A percentile compares a stretch with the other conserved stretches of the same genome.
Conservation (phyloP, 2,329 filamentous ascomycete species). For the Clarireedia monteithiana region DNA sequence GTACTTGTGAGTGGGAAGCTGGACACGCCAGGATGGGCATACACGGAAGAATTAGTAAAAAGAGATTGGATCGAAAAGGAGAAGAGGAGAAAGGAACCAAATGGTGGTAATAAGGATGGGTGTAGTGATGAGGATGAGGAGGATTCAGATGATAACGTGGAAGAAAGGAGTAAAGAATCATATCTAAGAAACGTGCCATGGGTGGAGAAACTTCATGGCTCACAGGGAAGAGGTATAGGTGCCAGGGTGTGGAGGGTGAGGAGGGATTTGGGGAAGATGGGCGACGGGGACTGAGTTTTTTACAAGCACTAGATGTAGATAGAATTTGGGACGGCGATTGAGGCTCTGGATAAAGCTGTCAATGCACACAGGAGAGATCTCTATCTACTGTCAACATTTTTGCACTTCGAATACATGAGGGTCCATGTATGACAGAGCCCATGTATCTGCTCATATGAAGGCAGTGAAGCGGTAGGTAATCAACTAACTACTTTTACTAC, state of each 20-base stretch:
- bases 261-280: slow-evolving; percentile 46
- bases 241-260: slow-evolving; percentile 57
- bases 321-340: no score
- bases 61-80: slow-evolving; percentile 13
- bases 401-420: no score
- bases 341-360: no score
- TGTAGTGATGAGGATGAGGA: neutral
- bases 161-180: neutral
- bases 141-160: neutral
- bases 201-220: slow-evolving; percentile 50
- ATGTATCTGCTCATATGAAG: no score
- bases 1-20: slow-evolving; percentile 62
- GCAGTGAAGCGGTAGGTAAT: no score
- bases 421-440: no score
- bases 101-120: neutral
- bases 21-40: slow-evolving; percentile 62
- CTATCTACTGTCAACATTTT: no score
- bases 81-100: slow-evolving; percentile 2
- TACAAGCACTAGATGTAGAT: neutral
- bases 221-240: slow-evolving; percentile 48
- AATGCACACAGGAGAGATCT: no score
- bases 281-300: slow-evolving; percentile 10
- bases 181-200: slow-evolving; percentile 40
- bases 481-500: no score
- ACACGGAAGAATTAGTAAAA: slow-evolving; percentile 52